Evolutionary conservation across 352 stramenopile species (phyloP).

Genomic region (Phytophthora meadii): DNA sequence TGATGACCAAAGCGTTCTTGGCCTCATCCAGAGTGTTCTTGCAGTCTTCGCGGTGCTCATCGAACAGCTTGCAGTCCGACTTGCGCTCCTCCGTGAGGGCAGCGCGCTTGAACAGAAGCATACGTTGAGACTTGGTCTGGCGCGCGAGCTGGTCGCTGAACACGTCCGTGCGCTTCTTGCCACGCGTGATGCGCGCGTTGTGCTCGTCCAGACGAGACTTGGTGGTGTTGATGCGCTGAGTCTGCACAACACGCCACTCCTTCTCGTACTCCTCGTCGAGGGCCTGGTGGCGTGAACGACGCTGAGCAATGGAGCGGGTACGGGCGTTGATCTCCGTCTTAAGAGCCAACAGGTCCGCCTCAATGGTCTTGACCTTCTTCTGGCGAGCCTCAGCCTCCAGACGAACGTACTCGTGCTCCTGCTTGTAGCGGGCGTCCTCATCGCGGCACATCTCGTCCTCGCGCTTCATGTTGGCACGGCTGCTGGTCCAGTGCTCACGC

Average conservation of each 20-base stretch:
- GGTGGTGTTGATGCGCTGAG: slow-evolving; percentile 66
- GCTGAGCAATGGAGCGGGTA: slow-evolving; percentile 75
- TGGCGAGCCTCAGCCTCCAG: slow-evolving; percentile 75
- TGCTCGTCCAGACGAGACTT: slow-evolving; percentile 75
- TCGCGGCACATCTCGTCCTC: slow-evolving; percentile 89
- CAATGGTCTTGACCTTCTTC: slow-evolving; percentile 87
- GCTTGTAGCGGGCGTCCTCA: slow-evolving; percentile 84
- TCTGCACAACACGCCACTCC: slow-evolving; percentile 84
- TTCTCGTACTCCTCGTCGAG: slow-evolving; percentile 87
- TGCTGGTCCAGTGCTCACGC: slow-evolving; percentile 89
- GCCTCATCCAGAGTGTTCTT: slow-evolving; percentile 79
- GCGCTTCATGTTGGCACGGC: slow-evolving; percentile 90
- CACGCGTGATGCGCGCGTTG: slow-evolving; percentile 66
- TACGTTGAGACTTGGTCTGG: slow-evolving; percentile 85
- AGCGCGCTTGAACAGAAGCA: slow-evolving; percentile 89
- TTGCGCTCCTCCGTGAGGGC: slow-evolving; percentile 88
- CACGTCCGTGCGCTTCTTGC: slow-evolving; percentile 88
- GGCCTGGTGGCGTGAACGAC: slow-evolving; percentile 71
- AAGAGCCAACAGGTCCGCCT: slow-evolving; percentile 74
- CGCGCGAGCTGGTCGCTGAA: slow-evolving; percentile 81
- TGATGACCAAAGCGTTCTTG: slow-evolving; percentile 74
- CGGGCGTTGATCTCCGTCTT: slow-evolving; percentile 85
- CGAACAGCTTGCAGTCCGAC: slow-evolving; percentile 79
- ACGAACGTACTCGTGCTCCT: slow-evolving; percentile 87
- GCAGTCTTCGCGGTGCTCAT: slow-evolving; percentile 87